Evolutionary conservation across 192 early-diverging fungal species (phyloP).

Genomic region (Oehlia diaphana): DNA sequence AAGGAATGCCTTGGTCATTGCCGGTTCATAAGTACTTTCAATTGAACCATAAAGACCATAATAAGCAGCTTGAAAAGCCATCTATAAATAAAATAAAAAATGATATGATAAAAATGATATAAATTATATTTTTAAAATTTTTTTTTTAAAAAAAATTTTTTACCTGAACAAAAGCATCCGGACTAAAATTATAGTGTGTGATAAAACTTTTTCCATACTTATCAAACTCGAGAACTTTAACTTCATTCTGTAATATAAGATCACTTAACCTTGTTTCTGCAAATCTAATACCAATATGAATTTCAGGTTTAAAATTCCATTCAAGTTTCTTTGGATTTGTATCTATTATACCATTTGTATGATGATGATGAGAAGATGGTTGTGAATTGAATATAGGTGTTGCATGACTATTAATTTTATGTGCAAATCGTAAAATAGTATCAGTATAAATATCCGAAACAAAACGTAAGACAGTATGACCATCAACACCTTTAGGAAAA

Average conservation of each 20-base stretch:
- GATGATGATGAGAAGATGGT: not conserved
- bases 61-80: constrained; percentile 81
- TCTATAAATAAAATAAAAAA: constrained; percentile 44
- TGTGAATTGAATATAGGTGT: constrained; percentile 44
- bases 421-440: constrained; percentile 50
- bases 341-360: constrained; percentile 27
- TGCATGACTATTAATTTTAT: constrained; percentile 47
- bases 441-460: constrained; percentile 55
- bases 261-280: constrained; percentile 49
- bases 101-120: not conserved
- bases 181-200: constrained; percentile 51
- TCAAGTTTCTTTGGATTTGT: constrained; percentile 47
- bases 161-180: constrained; percentile 67
- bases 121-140: not conserved
- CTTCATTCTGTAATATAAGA: constrained; percentile 58
- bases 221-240: constrained; percentile 63
- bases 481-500: constrained; percentile 47
- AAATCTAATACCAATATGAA: constrained; percentile 44
- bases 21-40: constrained; percentile 81
- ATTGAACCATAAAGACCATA: constrained; percentile 68
- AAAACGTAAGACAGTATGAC: constrained; percentile 52
- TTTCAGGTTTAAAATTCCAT: constrained; percentile 45
- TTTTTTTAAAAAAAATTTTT: not conserved
- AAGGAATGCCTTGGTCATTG: constrained; percentile 65
- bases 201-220: constrained; percentile 68